phyloP scores from a whole-genome alignment of 1,139 yeast genomes.

The Groenewaldozyma sp. region DNA sequence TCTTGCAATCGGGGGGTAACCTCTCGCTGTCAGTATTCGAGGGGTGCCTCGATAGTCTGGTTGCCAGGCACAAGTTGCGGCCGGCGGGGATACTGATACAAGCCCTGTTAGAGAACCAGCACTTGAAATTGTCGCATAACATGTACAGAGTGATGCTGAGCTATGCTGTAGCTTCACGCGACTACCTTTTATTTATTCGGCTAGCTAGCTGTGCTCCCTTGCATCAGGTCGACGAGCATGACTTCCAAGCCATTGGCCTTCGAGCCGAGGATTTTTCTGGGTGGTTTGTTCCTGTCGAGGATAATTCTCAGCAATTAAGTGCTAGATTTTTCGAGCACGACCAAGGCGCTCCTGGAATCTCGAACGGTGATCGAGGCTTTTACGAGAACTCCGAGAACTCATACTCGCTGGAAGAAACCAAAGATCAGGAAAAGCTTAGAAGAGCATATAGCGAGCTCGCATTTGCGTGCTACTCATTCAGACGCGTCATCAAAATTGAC shows the following conservation, averaged over 20 bases:
- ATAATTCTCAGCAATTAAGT: not conserved
- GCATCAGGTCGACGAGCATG: not conserved
- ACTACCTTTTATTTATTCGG: not conserved
- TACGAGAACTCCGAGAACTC: not conserved
- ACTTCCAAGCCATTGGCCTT: not conserved
- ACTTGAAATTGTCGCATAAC: not conserved
- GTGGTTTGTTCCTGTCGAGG: not conserved
- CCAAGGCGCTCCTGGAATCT: not conserved
- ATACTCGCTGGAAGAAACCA: not conserved
- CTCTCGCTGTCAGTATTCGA: not conserved
- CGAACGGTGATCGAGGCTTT: not conserved
- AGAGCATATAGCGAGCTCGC: conserved; percentile 8
- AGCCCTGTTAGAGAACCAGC: not conserved
- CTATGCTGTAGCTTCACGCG: not conserved
- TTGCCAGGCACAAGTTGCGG: not conserved
- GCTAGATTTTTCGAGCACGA: conserved; percentile 1
- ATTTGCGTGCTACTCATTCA: conserved; percentile 18
- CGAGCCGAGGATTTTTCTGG: not conserved
- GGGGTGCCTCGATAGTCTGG: not conserved
- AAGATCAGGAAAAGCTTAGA: not conserved
- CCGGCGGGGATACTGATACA: conserved; percentile 1
- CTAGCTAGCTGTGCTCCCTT: not conserved
- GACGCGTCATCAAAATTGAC: conserved; percentile 17
- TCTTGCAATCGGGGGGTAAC: not conserved
- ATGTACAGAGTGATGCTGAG: not conserved